Base-by-base conservation (phyloP, 2,329 filamentous ascomycete species). In the Dactylellina cionopaga region DNA sequence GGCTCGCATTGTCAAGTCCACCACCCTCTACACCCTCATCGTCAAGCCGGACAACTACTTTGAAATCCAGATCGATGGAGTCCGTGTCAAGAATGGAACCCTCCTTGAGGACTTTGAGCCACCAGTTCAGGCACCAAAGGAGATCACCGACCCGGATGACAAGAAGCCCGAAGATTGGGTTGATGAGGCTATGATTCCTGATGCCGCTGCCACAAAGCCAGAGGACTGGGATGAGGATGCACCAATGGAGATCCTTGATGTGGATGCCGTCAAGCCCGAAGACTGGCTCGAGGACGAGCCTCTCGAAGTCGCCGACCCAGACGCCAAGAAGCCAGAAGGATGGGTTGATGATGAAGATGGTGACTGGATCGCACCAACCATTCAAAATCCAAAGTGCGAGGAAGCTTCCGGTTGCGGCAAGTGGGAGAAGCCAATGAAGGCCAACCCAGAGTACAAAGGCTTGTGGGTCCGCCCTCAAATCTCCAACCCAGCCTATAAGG, bases 311-410 rank as follows among this genome's bases (percentile, higher is more conserved):
- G 87, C 93, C 66, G 95, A 99, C 84, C 95, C 95, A 63, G 92
- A 96, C 84, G 92, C 94, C 55, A 86, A 91, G 85, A 99, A 98
- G 90, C 95, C 95, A 75, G 93, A 96, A 84, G 95, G 98, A 81
- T 99, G 95, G 95, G 94, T 97, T 83, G 94, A 99, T 71, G 95
- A 99, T 85, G 95, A 99, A 85, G 95, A 99, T 81, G 95, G 95
- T 82, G 95, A 99, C 85, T 99, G 93, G 92, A 82, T 96, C 77
- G 84, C 93, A 56, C 95, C 94, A 68, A 92, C 89, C 62, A 88
- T 99, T 62, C 87, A 92, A 81, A 98, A 99, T 88, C 91, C 94
- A 82, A 96, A 96, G 88, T 98, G 95, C 80, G 88, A 89, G 76
- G 94, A 98, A 69, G 91, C 85, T 76, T 93, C 94, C 84, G 95